Percentiles rank a stretch among this genome's conserved stretches.
These are phyloP conservation scores for Leccinellum albellum DNA, from an alignment of 768 basidiomycete species.

Conservation along the genomic window DNA sequence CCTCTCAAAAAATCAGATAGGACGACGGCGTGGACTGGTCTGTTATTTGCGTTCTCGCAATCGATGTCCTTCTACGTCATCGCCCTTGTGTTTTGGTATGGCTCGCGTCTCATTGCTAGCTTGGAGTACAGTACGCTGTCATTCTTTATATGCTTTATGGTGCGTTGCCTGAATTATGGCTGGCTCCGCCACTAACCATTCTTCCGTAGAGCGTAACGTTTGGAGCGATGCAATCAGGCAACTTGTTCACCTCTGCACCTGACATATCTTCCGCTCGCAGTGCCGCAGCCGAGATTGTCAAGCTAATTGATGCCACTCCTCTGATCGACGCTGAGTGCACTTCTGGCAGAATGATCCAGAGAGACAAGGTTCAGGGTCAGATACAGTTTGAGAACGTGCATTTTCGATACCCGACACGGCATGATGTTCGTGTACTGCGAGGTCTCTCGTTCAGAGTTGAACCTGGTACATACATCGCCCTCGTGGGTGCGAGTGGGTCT, in stretches of 20 bases:
- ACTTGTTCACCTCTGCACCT: slow-evolving; percentile 80
- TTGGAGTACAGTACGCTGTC: slow-evolving; percentile 50
- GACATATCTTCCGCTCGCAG: slow-evolving; percentile 83
- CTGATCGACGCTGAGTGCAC: slow-evolving; percentile 78
- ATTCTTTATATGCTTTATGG: slow-evolving; percentile 87
- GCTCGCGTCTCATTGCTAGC: slow-evolving; percentile 56
- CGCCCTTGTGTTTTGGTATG: slow-evolving; percentile 80
- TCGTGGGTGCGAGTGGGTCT: slow-evolving; percentile 78
- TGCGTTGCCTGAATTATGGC: slow-evolving; percentile 29
- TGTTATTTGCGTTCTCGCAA: slow-evolving; percentile 73
- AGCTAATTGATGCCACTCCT: slow-evolving; percentile 66
- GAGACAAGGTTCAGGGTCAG: slow-evolving; percentile 49
- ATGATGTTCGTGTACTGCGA: slow-evolving; percentile 77
- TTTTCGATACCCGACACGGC: slow-evolving; percentile 91
- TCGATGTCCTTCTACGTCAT: slow-evolving; percentile 76
- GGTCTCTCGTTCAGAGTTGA: slow-evolving; percentile 67
- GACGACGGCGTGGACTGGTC: slow-evolving; percentile 58
- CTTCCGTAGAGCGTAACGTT: slow-evolving; percentile 60
- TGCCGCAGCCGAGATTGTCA: slow-evolving; percentile 71
- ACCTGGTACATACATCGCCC: slow-evolving; percentile 78
- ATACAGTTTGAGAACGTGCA: slow-evolving; percentile 76
- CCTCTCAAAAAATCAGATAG: slow-evolving; percentile 66
- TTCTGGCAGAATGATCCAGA: slow-evolving; percentile 53
- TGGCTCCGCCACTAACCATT: not conserved
- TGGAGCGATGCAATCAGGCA: slow-evolving; percentile 86